Evolutionary conservation across 176 grass and related monocot genomes (phyloP).

Genomic region (Triticum dicoccoides): DNA sequence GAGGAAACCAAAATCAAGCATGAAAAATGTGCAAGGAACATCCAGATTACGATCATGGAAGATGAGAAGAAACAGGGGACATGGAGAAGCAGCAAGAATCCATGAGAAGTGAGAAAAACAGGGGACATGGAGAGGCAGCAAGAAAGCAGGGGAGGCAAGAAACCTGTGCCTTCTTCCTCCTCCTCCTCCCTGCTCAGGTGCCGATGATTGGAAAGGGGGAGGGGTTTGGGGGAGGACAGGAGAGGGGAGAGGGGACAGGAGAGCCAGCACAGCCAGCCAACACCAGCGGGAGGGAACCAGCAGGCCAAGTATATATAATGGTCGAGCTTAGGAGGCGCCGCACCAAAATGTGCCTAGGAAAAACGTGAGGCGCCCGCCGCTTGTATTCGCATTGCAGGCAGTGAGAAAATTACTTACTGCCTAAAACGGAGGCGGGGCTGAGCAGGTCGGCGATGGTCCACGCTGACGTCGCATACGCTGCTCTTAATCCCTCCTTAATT

Average conservation of each 20-base stretch:
- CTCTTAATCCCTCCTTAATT: not conserved
- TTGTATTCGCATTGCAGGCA: no score
- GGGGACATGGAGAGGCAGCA: not conserved
- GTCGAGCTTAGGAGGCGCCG: slow-evolving; percentile 31
- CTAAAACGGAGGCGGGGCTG: not conserved
- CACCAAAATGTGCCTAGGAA: not conserved
- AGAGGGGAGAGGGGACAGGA: slow-evolving; percentile 26
- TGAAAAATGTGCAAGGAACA: not conserved
- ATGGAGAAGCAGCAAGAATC: not conserved
- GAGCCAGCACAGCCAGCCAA: not conserved
- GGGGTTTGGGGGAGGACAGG: slow-evolving; percentile 19
- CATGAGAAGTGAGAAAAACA: not conserved
- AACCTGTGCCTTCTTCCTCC: slow-evolving; percentile 11
- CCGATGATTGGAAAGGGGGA: not conserved
- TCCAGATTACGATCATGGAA: not conserved
- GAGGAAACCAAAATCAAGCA: not conserved
- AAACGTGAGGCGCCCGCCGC: no score
- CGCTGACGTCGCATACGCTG: not conserved
- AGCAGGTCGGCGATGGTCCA: not conserved
- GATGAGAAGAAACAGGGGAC: not conserved
- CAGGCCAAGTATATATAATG: slow-evolving; percentile 31
- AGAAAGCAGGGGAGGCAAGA: not conserved
- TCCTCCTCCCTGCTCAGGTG: slow-evolving; percentile 6
- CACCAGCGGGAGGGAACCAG: slow-evolving; percentile 28
- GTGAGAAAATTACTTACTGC: not conserved